Base-by-base conservation (phyloP, 73 alveolate species). In the Halteria grandinella region DNA sequence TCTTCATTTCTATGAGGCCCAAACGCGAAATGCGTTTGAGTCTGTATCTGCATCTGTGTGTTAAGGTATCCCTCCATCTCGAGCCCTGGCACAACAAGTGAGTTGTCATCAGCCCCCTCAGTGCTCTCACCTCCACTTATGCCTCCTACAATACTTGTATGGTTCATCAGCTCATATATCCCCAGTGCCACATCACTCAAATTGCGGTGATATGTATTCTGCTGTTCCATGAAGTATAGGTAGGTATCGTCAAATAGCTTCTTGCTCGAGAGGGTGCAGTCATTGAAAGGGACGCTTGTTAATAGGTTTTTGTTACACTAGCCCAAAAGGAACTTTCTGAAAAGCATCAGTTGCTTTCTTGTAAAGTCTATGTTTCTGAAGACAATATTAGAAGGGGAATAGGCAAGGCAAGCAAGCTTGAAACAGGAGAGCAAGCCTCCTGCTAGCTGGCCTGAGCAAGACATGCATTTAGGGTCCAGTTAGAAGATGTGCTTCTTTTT, bases 341-440 rank as follows among this genome's bases (percentile, higher is more conserved):
- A 64, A 1, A 64, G 1, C 20, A 34, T 15, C 0, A 64, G 31
- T 29, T 64, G 44, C 20, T 62, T 51, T 20, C 79, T 64, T 39
- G 79, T 64, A 25, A 64, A 64, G 33, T 64, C 79, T 23, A 64
- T 45, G 39, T 64, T 45, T 57, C 32, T 21, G 20, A 28, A 32
- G 52, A 57, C 18, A 57, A 86, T 81, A 14, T 62, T 6, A 25
- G 79, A 12, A 4, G 94, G 94, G 10, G 86, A 57, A 59, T 86
- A 86, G 24, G 90, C 90, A 25, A 86, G 55, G 74, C 94, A 86
- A 1, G 94, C 94, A 40, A 79, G 28, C 48, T 86, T 86, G 54
- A 86, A 86, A 32, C 88, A 53, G 7, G 47, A 25, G 1, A 78
- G 28, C 24, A 86, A 41, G 18, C 51, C 28, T 17, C 79, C 31